Percentiles rank a stretch among this genome's conserved stretches.
These are phyloP conservation scores for Phytophthora crassamura DNA, from an alignment of 352 stramenopile species.

Conservation along the genomic window DNA sequence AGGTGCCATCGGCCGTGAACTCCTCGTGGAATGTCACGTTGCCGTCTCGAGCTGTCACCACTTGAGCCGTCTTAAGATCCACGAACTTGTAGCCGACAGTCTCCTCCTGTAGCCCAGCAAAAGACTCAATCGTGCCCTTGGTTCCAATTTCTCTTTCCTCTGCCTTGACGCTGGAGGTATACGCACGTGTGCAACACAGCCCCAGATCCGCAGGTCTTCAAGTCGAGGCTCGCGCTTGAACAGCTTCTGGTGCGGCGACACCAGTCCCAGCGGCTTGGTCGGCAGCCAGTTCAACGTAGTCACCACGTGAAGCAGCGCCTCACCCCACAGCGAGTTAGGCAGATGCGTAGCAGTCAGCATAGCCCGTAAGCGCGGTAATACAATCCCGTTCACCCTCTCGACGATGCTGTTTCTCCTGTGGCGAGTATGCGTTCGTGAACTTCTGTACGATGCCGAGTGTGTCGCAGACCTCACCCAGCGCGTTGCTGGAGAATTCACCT, in stretches of 20 bases:
- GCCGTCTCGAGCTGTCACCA: slow-evolving; percentile 1
- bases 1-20: slow-evolving; percentile 7
- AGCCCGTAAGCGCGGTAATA: neutral
- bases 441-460: too few relatives aligned
- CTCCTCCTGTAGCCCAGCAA: slow-evolving; percentile 13
- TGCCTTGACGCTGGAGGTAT: slow-evolving; percentile 13
- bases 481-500: too few relatives aligned
- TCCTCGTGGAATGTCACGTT: slow-evolving; percentile 12
- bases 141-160: slow-evolving; percentile 13
- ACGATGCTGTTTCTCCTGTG: neutral
- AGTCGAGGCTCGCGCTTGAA: neutral
- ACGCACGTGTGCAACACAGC: slow-evolving; percentile 8
- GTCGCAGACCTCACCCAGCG: too few relatives aligned
- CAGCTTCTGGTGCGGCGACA: neutral
- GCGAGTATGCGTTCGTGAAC: too few relatives aligned
- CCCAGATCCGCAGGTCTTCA: slow-evolving; percentile 11
- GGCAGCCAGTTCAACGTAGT: slow-evolving; percentile 5
- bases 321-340: slow-evolving; percentile 5
- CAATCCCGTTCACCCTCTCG: slow-evolving; percentile 4
- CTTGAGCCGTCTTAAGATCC: neutral
- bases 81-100: slow-evolving; percentile 14
- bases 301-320: slow-evolving; percentile 8
- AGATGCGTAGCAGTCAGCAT: neutral
- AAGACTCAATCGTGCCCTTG: neutral
- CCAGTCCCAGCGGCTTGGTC: neutral